Evolutionary conservation across 176 grass and related monocot species (phyloP).

Genomic region (Pontederia crassipes): DNA sequence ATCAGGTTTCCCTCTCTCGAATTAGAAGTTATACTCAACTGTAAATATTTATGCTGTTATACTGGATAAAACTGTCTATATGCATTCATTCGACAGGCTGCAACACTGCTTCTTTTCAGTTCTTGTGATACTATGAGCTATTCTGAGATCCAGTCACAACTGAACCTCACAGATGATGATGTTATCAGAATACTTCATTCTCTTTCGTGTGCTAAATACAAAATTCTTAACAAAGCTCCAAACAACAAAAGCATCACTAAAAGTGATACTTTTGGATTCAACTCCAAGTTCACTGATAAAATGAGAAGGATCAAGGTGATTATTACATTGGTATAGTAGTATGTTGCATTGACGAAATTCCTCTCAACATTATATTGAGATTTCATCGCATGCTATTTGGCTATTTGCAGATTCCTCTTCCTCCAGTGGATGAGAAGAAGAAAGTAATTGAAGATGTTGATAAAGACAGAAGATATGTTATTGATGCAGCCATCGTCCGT

Average conservation of each 20-base stretch:
- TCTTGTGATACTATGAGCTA: slow-evolving; percentile 66
- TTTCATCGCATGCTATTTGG: neutral
- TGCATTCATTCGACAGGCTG: slow-evolving; percentile 35
- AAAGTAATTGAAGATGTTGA: slow-evolving; percentile 96
- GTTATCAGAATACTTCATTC: slow-evolving; percentile 85
- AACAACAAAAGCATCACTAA: slow-evolving; percentile 8
- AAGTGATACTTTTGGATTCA: slow-evolving; percentile 54
- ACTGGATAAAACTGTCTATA: neutral
- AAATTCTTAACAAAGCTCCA: slow-evolving; percentile 14
- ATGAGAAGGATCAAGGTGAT: slow-evolving; percentile 94
- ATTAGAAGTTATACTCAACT: neutral
- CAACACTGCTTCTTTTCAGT: slow-evolving; percentile 80
- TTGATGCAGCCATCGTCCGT: slow-evolving; percentile 95
- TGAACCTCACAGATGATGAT: slow-evolving; percentile 95
- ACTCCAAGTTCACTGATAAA: slow-evolving; percentile 86
- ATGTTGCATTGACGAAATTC: neutral
- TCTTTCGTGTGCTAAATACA: slow-evolving; percentile 16
- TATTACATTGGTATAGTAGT: slow-evolving; percentile 5
- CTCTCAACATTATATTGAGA: slow-evolving; percentile 6
- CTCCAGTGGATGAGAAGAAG: slow-evolving; percentile 98
- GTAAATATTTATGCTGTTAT: neutral
- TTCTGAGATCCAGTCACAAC: slow-evolving; percentile 79
- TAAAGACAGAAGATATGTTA: slow-evolving; percentile 87
- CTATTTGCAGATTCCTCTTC: slow-evolving; percentile 52
- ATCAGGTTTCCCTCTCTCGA: slow-evolving; percentile 38